Conservation (phyloP, 192 early-diverging fungal species). For the Anaeromyces robustus region DNA sequence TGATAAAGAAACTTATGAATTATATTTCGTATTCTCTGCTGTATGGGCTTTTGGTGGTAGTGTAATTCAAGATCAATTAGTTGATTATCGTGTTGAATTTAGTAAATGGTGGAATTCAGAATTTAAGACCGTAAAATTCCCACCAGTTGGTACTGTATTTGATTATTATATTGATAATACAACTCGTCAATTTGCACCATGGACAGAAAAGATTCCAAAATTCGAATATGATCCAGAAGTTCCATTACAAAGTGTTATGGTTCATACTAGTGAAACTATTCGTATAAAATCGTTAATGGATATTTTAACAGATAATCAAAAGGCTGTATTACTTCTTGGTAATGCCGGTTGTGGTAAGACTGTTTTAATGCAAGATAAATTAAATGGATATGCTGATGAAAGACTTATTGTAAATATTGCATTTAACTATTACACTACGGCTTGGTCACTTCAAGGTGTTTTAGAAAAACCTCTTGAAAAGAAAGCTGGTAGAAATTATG, state of each 20-base stretch:
- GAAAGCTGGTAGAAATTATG: conserved; percentile 48
- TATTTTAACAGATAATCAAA: conserved; percentile 40
- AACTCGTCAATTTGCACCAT: conserved; percentile 37
- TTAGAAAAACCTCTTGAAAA: conserved; percentile 50
- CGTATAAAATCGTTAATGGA: conserved; percentile 38
- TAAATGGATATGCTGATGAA: conserved; percentile 31
- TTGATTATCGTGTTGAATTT: conserved; percentile 43
- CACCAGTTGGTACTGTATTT: conserved; percentile 38
- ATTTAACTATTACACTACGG: conserved; percentile 52
- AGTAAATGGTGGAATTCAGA: conserved; percentile 50
- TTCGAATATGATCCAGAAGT: conserved; percentile 39
- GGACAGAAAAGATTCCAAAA: conserved; percentile 38
- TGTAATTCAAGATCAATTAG: conserved; percentile 41
- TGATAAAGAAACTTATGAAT: conserved; percentile 54
- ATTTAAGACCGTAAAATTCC: conserved; percentile 45
- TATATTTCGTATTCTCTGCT: conserved; percentile 50
- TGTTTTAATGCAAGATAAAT: conserved; percentile 45
- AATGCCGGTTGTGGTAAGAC: conserved; percentile 53
- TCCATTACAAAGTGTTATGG: conserved; percentile 34
- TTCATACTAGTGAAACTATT: conserved; percentile 46
- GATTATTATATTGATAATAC: conserved; percentile 44
- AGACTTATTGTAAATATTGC: conserved; percentile 43
- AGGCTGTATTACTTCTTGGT: conserved; percentile 38
- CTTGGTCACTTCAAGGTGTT: conserved; percentile 36
- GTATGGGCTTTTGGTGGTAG: conserved; percentile 52